Evolutionary conservation across 1,284 basidiomycete species (phyloP).

Genomic region (Cutaneotrichosporon cyanovorans): DNA sequence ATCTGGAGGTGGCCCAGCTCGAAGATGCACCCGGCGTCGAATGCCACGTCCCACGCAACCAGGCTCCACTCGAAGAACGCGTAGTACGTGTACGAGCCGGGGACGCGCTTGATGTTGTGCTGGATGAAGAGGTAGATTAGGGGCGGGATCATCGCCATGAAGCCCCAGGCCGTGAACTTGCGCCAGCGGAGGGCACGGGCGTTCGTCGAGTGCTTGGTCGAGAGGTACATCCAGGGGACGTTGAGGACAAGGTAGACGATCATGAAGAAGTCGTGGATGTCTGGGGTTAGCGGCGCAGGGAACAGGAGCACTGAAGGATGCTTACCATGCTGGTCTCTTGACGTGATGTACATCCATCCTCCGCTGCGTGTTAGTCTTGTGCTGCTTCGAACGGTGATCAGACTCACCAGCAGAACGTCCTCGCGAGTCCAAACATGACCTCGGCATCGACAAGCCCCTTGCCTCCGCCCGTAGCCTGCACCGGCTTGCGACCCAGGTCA

Average conservation of each 20-base stretch:
- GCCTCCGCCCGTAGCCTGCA: too few species aligned
- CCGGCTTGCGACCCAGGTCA: not conserved
- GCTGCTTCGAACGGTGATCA: not conserved
- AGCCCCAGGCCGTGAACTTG: conserved; percentile 35
- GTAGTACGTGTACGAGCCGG: conserved; percentile 79
- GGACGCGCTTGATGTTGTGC: conserved; percentile 68
- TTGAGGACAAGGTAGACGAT: conserved; percentile 72
- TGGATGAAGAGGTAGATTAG: conserved; percentile 76
- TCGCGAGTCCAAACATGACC: conserved; percentile 59
- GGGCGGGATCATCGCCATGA: conserved; percentile 63
- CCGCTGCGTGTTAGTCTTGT: conserved; percentile 26
- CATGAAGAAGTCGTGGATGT: conserved; percentile 83
- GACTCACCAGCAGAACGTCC: conserved; percentile 68
- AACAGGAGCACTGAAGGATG: not conserved
- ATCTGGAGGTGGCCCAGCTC: conserved; percentile 51
- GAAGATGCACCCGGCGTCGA: conserved; percentile 59
- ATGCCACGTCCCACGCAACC: conserved; percentile 69
- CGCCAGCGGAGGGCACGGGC: conserved; percentile 8
- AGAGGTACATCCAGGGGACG: conserved; percentile 79
- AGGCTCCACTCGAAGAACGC: conserved; percentile 81
- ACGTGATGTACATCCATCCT: conserved; percentile 87
- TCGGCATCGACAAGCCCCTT: conserved; percentile 37
- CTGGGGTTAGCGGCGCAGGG: conserved; percentile 29
- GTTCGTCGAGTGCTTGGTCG: conserved; percentile 48
- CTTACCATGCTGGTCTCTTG: conserved; percentile 42